phyloP scores from a whole-genome alignment of 768 basidiomycete genomes.

The Imleria badia region DNA sequence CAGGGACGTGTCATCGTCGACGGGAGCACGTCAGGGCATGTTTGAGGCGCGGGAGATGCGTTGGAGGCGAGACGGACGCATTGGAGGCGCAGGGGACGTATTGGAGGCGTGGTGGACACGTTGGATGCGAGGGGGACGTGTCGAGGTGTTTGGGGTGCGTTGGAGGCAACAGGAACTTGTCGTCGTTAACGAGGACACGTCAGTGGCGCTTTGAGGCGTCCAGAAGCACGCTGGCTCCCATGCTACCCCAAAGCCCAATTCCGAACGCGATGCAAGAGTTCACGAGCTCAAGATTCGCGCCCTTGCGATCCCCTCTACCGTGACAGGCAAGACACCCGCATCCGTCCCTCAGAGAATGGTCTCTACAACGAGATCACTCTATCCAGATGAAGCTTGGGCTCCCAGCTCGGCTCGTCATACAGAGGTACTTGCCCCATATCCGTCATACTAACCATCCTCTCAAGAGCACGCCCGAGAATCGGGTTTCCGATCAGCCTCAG shows the following conservation, averaged over 20 bases:
- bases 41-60: no score
- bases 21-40: no score
- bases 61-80: no score
- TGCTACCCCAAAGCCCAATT: slow-evolving; percentile 20
- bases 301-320: slow-evolving; percentile 33
- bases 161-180: no score
- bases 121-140: no score
- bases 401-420: slow-evolving; percentile 56
- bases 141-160: no score
- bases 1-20: no score
- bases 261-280: slow-evolving; percentile 32
- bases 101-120: no score
- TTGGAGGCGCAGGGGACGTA: no score
- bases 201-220: no score
- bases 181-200: no score
- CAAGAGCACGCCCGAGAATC: slow-evolving; percentile 59
- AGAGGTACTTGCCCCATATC: slow-evolving; percentile 39
- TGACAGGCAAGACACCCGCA: slow-evolving; percentile 48
- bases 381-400: slow-evolving; percentile 62
- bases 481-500: slow-evolving; percentile 66
- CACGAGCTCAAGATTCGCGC: slow-evolving; percentile 33
- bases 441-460: background rate
- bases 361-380: slow-evolving; percentile 63
- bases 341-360: slow-evolving; percentile 55
- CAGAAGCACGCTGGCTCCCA: slow-evolving; percentile 24